Evolutionary conservation across 495 filamentous ascomycete species (phyloP).

Genomic region (Achaetomiella virescens): DNA sequence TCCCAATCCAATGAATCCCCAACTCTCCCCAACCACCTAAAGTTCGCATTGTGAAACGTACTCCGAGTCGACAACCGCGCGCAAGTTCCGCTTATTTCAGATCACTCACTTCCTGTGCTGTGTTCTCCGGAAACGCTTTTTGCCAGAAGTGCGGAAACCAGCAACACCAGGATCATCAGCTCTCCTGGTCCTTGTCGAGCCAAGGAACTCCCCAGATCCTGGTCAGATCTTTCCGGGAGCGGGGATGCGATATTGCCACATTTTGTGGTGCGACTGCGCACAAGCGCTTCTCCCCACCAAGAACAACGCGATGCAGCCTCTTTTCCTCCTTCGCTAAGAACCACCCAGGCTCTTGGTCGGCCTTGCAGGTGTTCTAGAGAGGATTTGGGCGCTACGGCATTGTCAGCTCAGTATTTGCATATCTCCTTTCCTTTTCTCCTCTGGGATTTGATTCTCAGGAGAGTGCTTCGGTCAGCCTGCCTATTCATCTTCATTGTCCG

Average conservation of each 20-base stretch:
- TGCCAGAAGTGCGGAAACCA: background rate
- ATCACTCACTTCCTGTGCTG: background rate
- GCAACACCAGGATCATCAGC: background rate
- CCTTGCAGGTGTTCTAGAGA: background rate
- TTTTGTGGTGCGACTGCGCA: slow-evolving; percentile 10
- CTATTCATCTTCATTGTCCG: slow-evolving; percentile 2
- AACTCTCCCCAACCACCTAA: no score
- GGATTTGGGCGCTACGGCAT: background rate
- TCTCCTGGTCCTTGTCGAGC: background rate
- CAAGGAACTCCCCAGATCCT: background rate
- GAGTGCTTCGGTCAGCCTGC: slow-evolving; percentile 5
- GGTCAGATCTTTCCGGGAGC: slow-evolving; percentile 9
- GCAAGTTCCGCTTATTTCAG: background rate
- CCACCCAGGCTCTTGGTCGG: background rate
- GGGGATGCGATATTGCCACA: background rate
- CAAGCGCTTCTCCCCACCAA: background rate
- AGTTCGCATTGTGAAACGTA: no score
- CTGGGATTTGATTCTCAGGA: slow-evolving; percentile 1
- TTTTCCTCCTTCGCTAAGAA: background rate
- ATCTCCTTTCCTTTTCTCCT: background rate
- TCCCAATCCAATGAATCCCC: no score
- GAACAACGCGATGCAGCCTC: background rate
- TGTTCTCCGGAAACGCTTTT: background rate
- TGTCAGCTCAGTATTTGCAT: background rate
- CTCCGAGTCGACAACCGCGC: background rate